A percentile compares a stretch with the other conserved stretches of the same genome.
Evolutionary conservation across 306 rosid genomes (phyloP).

Genomic region (Vigna nakashimae): DNA sequence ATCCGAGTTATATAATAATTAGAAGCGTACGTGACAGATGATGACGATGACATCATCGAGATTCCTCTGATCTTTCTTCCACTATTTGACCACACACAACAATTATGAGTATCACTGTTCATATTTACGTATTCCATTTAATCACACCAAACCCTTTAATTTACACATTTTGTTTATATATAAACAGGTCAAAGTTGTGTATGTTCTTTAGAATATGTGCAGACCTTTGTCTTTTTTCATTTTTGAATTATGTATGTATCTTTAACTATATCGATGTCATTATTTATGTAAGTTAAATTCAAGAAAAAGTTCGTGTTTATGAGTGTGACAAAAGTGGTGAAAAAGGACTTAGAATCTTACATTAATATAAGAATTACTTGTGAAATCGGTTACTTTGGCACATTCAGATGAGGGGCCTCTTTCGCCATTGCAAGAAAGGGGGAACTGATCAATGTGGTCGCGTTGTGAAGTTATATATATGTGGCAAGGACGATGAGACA

Average conservation of each 20-base stretch:
- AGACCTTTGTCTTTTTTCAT: no score
- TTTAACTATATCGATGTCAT: neutral
- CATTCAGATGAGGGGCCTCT: slow-evolving; percentile 49
- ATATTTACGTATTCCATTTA: slow-evolving; percentile 9
- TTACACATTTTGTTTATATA: neutral
- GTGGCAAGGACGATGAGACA: slow-evolving; percentile 54
- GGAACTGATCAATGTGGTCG: slow-evolving; percentile 30
- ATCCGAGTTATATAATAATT: slow-evolving; percentile 51
- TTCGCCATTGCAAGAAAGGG: slow-evolving; percentile 48
- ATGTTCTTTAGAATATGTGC: no score
- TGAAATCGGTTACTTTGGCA: slow-evolving; percentile 49
- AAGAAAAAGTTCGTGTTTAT: neutral
- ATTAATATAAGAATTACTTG: slow-evolving; percentile 51
- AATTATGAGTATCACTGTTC: slow-evolving; percentile 17
- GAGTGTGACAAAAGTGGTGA: slow-evolving; percentile 35
- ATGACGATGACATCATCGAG: slow-evolving; percentile 44
- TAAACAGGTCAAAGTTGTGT: neutral
- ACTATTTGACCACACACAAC: slow-evolving; percentile 38
- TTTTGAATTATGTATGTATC: neutral
- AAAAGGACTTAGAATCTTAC: slow-evolving; percentile 14
- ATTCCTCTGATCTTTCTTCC: slow-evolving; percentile 31
- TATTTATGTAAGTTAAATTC: neutral
- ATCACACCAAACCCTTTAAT: slow-evolving; percentile 17
- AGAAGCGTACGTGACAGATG: slow-evolving; percentile 32
- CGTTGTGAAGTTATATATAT: slow-evolving; percentile 34